Conservation (phyloP, 2,329 filamentous ascomycete genomes). For the Aspergillus tubingensis region DNA sequence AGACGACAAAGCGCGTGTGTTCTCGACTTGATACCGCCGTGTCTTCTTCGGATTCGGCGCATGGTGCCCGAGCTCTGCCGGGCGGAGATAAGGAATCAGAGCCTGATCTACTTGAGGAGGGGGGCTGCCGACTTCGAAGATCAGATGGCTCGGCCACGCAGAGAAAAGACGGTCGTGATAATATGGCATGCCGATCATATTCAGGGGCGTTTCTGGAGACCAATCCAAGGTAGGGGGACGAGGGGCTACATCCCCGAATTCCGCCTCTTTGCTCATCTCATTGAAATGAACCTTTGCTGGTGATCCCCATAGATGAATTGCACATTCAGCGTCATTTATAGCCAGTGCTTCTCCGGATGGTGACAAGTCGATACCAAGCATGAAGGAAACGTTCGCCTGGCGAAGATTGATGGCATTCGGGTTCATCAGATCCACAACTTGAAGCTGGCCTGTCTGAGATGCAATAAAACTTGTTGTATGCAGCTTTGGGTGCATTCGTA, state of each 20-base stretch:
- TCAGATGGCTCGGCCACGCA: constrained; percentile 80
- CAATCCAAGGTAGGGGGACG: constrained; percentile 67
- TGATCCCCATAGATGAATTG: constrained; percentile 85
- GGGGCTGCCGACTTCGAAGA: constrained; percentile 83
- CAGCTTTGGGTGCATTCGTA: constrained; percentile 94
- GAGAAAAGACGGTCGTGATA: constrained; percentile 87
- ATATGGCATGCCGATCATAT: constrained; percentile 84
- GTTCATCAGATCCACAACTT: constrained; percentile 94
- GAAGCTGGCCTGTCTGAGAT: constrained; percentile 88
- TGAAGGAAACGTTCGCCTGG: constrained; percentile 76
- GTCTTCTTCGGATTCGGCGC: constrained; percentile 73
- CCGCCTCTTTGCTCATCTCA: constrained; percentile 74
- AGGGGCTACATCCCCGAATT: constrained; percentile 71
- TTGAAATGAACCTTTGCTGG: constrained; percentile 83
- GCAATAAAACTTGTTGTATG: constrained; percentile 92
- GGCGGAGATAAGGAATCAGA: constrained; percentile 67
- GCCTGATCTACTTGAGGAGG: constrained; percentile 72
- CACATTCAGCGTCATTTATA: constrained; percentile 74
- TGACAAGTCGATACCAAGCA: constrained; percentile 81
- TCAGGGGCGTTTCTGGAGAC: constrained; percentile 75
- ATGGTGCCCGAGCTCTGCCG: constrained; percentile 74
- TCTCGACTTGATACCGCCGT: constrained; percentile 79
- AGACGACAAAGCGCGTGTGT: constrained; percentile 67
- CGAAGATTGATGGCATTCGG: constrained; percentile 83
- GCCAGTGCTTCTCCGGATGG: constrained; percentile 84